Evolutionary conservation across 2,329 filamentous ascomycete species (phyloP).

Genomic region (Aspergillus neoniger): DNA sequence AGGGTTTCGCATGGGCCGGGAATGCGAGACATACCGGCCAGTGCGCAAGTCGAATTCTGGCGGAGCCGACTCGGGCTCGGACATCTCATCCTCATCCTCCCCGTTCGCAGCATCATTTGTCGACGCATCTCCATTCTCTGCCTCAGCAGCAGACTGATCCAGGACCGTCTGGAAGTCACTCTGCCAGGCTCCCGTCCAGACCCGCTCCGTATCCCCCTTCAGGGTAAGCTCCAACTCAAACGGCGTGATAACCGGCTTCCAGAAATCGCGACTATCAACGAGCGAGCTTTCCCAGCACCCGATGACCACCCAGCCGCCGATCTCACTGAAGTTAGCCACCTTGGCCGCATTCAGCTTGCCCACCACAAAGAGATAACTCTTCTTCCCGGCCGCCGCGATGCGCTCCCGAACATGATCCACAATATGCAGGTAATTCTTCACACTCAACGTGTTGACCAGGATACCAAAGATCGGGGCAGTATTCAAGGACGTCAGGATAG

Average conservation of each 20-base stretch:
- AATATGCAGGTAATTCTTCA: slow-evolving; percentile 84
- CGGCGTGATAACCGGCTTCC: slow-evolving; percentile 86
- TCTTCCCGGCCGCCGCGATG: slow-evolving; percentile 82
- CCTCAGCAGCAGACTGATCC: slow-evolving; percentile 33
- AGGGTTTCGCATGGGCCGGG: slow-evolving; percentile 51
- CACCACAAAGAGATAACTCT: slow-evolving; percentile 93
- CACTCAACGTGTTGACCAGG: slow-evolving; percentile 90
- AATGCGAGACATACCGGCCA: slow-evolving; percentile 77
- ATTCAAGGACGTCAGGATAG: slow-evolving; percentile 75
- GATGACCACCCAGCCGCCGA: slow-evolving; percentile 95
- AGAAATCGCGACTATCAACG: slow-evolving; percentile 86
- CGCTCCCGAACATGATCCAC: slow-evolving; percentile 71
- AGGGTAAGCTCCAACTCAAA: slow-evolving; percentile 85
- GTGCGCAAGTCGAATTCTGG: slow-evolving; percentile 93
- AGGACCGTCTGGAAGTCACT: slow-evolving; percentile 77
- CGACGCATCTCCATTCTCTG: slow-evolving; percentile 27
- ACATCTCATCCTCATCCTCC: slow-evolving; percentile 63
- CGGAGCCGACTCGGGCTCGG: slow-evolving; percentile 67
- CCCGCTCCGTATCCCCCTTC: slow-evolving; percentile 69
- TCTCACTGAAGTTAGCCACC: slow-evolving; percentile 91
- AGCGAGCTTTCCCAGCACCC: slow-evolving; percentile 97
- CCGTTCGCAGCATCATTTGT: slow-evolving; percentile 38
- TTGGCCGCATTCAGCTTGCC: slow-evolving; percentile 96
- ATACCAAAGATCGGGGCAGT: slow-evolving; percentile 88
- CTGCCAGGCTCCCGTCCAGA: slow-evolving; percentile 89